Evolutionary conservation across 176 grass and related monocot species (phyloP), one percentile per base, ranked within the genome.

Genomic region (Phragmites australis): DNA sequence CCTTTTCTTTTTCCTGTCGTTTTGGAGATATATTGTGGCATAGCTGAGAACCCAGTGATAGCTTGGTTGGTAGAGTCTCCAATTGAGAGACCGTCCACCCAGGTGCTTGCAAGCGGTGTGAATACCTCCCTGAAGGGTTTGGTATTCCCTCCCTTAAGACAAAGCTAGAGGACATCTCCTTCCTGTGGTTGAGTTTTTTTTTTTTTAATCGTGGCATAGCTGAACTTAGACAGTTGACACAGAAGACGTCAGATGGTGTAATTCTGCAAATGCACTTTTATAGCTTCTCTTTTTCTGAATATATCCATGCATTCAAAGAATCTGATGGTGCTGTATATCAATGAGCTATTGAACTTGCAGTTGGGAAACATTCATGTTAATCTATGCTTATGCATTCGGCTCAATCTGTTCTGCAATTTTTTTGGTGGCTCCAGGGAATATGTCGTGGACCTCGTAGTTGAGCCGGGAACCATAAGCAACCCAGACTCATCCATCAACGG

Each of bases 401-500:
- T 69, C 3, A 44, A 68, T 0, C 62, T 72, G 13, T 39, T 45
- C 55, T 56, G 1, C 12, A 63, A 26, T 80, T 32, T 2, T 77
- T 16, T 30, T 29, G n/a, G 70, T 86, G 68, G 19, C 22, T 73
- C 77, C 83, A 97, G 94, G 75, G 94, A 97, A 39, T 97, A 87
- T 70, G 91, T 97, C 0, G 87, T 97, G 32, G 92, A 97, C 78
- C 85, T 97, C 29, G 77, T 94, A 42, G 85, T 91, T 18, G 83
- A 90, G 11, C 92, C 94, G 3, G 92, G 94, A 67, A 92, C 77
- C 61, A 81, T 92, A 29, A 62, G 31, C 66, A 64, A 40, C 58
- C 94, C 94, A 48, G 92, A 94, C 86, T 97, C 94, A n/a, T 94
- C 94, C 9, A 97, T 97, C 66, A 97, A 97, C 23, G 89, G 94